Evolutionary conservation across 2,329 filamentous ascomycete species (phyloP).

Genomic region (Phoma sp.): DNA sequence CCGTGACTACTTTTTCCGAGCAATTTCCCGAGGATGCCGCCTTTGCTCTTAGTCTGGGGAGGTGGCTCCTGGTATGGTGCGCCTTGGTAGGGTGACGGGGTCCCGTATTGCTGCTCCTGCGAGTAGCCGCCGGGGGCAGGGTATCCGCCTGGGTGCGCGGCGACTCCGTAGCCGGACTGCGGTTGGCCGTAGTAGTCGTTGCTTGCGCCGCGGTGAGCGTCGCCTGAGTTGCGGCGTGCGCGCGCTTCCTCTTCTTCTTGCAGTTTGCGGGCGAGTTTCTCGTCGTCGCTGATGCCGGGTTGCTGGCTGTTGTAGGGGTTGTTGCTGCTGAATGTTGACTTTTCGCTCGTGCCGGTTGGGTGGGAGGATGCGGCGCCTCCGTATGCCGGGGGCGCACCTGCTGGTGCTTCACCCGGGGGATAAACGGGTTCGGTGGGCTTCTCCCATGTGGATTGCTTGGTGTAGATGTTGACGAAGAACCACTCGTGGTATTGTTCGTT

Average conservation of each 20-base stretch:
- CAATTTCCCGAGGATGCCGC: constrained; percentile 61
- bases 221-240: constrained; percentile 44
- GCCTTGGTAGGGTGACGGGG: neutral
- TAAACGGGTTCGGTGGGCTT: constrained; percentile 75
- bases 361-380: constrained; percentile 43
- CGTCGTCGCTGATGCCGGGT: constrained; percentile 67
- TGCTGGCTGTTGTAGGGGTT: constrained; percentile 67
- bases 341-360: constrained; percentile 51
- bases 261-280: constrained; percentile 74
- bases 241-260: constrained; percentile 84
- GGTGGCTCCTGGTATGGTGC: constrained; percentile 32
- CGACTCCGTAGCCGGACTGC: constrained; percentile 12
- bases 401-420: constrained; percentile 63
- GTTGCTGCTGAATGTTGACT: constrained; percentile 61
- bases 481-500: constrained; percentile 89
- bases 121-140: too few relatives aligned
- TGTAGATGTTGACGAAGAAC: constrained; percentile 91
- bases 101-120: constrained; percentile 14
- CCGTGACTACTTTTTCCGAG: constrained; percentile 54
- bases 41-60: constrained; percentile 47
- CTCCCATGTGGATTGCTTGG: constrained; percentile 91
- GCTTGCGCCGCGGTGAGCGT: constrained; percentile 56
- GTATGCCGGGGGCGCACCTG: constrained; percentile 62
- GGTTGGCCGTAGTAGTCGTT: constrained; percentile 56
- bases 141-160: too few relatives aligned